phyloP scores from a whole-genome alignment of 176 grass and related monocot species.

The Echinochloa phyllopogon region DNA sequence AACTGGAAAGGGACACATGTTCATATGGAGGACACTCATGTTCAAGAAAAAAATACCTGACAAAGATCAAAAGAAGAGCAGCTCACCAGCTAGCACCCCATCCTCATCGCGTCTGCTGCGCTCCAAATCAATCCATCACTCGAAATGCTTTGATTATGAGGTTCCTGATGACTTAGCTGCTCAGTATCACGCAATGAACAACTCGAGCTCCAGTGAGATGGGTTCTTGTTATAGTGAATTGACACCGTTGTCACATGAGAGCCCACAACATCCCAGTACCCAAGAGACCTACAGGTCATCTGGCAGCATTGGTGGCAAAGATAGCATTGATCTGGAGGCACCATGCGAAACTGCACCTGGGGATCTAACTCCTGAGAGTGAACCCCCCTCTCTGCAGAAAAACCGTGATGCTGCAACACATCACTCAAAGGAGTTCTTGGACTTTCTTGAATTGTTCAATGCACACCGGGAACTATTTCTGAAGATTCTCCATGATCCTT shows the following conservation, averaged over 20 bases:
- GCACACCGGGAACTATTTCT: slow-evolving; percentile 69
- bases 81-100: slow-evolving; percentile 13
- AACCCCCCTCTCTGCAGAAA: slow-evolving; percentile 33
- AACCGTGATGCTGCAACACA: slow-evolving; percentile 32
- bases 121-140: slow-evolving; percentile 68
- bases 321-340: slow-evolving; percentile 39
- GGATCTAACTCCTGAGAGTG: slow-evolving; percentile 26
- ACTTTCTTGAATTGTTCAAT: slow-evolving; percentile 64
- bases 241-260: neutral
- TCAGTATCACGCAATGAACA: slow-evolving; percentile 34
- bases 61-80: slow-evolving; percentile 48
- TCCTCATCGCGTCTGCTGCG: slow-evolving; percentile 48
- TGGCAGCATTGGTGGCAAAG: slow-evolving; percentile 22
- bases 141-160: slow-evolving; percentile 60
- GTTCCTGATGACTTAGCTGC: slow-evolving; percentile 50
- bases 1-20: slow-evolving; percentile 16
- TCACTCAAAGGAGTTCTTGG: slow-evolving; percentile 70
- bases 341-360: slow-evolving; percentile 14
- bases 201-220: slow-evolving; percentile 25
- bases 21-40: slow-evolving; percentile 55
- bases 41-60: slow-evolving; percentile 45
- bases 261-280: neutral
- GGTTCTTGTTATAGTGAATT: slow-evolving; percentile 33
- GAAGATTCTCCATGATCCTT: slow-evolving; percentile 74
- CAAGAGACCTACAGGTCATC: slow-evolving; percentile 10